Evolutionary conservation across 139 green algal genomes (phyloP).

Genomic region (Coelastrella sp.): DNA sequence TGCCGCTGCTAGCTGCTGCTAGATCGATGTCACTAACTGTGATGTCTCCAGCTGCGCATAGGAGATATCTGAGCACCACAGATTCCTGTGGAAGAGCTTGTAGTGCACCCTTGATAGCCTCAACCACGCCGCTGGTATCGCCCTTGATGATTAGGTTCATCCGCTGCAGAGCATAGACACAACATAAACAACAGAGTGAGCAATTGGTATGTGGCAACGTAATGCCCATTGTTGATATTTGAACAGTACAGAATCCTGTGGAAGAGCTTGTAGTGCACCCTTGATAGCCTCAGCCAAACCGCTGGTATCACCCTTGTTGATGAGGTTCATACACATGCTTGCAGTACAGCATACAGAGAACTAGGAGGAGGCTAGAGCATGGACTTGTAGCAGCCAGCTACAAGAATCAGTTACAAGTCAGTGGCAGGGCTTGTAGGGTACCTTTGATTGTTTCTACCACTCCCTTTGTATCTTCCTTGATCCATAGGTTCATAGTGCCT

Average conservation of each 20-base stretch:
- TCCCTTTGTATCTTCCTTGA: no score
- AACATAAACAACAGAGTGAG: no score
- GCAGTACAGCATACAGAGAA: constrained; percentile 51
- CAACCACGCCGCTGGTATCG: constrained; percentile 83
- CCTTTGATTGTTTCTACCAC: no score
- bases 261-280: no score
- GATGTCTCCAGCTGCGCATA: constrained; percentile 88
- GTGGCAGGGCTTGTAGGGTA: no score
- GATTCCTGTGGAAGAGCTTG: constrained; percentile 35
- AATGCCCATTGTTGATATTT: constrained; percentile 57
- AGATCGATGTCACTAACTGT: constrained; percentile 93
- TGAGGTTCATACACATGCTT: constrained; percentile 82
- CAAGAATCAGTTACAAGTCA: no score
- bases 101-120: constrained; percentile 93
- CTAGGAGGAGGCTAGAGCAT: no score
- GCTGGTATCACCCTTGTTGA: constrained; percentile 45
- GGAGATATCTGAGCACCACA: constrained; percentile 82
- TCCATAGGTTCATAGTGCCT: no score
- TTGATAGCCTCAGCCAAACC: no score
- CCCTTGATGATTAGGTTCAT: constrained; percentile 95
- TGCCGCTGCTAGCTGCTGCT: constrained; percentile 77
- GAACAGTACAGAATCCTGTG: no score
- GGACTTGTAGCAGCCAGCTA: no score
- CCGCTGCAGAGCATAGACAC: constrained; percentile 55
- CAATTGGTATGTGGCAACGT: no score